Evolutionary conservation across 1,284 basidiomycete species (phyloP), one percentile per base, ranked within the genome.

Genomic region (Flammula alnicola): DNA sequence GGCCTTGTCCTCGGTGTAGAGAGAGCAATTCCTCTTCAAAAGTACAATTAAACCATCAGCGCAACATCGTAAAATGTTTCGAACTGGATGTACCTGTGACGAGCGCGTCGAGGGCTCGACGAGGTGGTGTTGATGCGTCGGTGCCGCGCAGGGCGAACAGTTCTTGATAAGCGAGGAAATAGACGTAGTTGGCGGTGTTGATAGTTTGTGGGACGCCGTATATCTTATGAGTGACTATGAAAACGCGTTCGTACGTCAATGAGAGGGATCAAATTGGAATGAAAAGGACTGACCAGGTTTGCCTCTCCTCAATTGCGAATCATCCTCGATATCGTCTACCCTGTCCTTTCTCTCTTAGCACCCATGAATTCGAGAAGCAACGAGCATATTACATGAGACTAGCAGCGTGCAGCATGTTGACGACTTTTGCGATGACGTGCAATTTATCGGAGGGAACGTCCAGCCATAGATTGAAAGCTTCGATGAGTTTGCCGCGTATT

Each of bases 241-340:
- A 25, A 42, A 5, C 45, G 19, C n/a, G n/a, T n/a, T n/a, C n/a
- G 26, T n/a, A 17, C 26, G 11, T 32, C 1, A 23, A 14, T 20
- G 5, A 20, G n/a, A 37, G 45, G 6, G 10, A 12, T 9, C 27
- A 35, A 27, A n/a, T 9, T 23, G 23, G 47, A 6, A 14, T 30
- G 7, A 20, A 11, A n/a, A 19, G 30, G 8, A 16, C 73, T 22
- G 54, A 89, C 89, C 88, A 33, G 92, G 97, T 19, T 85, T 78
- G 0, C 96, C 95, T 48, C 95, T 72, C 7, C 97, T 79, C 20
- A 99, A 77, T 59, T 95, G 91, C 0, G 94, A 93, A 57, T 92
- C 91, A 63, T 99, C 97, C 69, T 99, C 94, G 30, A 99, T 96
- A 66, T 99, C 97, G 67, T 99, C 97, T 62, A 99, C 86, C 58